Percentiles rank a stretch among this genome's conserved stretches.
Conservation (phyloP, 305 asterid species). For the Rubia occidens region DNA sequence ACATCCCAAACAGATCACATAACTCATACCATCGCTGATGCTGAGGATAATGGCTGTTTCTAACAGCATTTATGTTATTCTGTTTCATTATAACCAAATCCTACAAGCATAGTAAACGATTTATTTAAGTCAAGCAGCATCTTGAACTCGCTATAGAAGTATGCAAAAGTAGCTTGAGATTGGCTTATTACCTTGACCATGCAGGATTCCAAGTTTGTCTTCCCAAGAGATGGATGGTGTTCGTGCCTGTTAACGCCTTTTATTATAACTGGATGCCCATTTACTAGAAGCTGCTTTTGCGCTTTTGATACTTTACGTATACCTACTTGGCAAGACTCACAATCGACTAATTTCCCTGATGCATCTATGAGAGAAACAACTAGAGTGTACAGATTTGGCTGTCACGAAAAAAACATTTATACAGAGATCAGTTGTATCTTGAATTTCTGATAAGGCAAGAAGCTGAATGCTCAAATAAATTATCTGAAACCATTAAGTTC, state of each 20-base stretch:
- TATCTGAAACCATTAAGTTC: neutral
- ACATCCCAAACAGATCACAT: conserved; percentile 95
- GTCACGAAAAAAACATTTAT: conserved; percentile 27
- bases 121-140: neutral
- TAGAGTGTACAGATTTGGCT: conserved; percentile 93
- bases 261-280: conserved; percentile 87
- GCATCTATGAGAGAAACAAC: conserved; percentile 81
- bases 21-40: conserved; percentile 95
- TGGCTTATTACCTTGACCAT: conserved; percentile 70
- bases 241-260: conserved; percentile 98
- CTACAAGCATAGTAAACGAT: conserved; percentile 28
- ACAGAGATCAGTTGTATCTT: conserved; percentile 3
- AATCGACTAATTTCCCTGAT: conserved; percentile 63
- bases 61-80: conserved; percentile 83
- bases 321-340: conserved; percentile 95
- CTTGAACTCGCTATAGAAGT: conserved; percentile 1
- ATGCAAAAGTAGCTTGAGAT: conserved; percentile 12
- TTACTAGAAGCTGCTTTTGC: conserved; percentile 83
- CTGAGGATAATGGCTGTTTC: conserved; percentile 97
- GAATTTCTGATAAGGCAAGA: neutral
- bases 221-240: conserved; percentile 96
- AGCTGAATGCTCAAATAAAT: neutral
- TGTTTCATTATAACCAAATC: conserved; percentile 94
- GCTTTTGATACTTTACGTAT: conserved; percentile 71
- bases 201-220: conserved; percentile 91